These are phyloP conservation scores for Austroboletus eburneus DNA, from an alignment of 768 basidiomycete species.

Conservation along the genomic window DNA sequence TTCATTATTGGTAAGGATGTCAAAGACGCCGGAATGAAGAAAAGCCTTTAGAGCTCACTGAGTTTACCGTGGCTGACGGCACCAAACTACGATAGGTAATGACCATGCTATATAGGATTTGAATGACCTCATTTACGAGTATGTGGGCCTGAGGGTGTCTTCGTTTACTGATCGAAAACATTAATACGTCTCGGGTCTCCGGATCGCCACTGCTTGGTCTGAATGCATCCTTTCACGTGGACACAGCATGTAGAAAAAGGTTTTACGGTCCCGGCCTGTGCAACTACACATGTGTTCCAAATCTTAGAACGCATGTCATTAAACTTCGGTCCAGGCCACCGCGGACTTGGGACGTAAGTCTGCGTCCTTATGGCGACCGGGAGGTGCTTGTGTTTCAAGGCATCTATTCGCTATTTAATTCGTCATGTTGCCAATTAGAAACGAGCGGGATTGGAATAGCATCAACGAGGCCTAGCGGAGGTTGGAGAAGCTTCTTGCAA, in stretches of 20 bases:
- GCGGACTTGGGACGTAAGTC: constrained; percentile 13
- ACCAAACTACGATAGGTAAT: constrained; percentile 6
- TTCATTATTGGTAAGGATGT: constrained; percentile 16
- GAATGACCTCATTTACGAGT: constrained; percentile 18
- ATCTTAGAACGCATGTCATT: constrained; percentile 1
- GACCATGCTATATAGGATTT: constrained; percentile 1
- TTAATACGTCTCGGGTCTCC: constrained; percentile 5
- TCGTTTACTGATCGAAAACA: constrained; percentile 18
- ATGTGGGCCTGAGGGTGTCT: constrained; percentile 5
- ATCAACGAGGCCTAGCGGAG: too few species aligned
- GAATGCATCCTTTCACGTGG: constrained; percentile 4
- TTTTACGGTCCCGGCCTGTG: constrained; percentile 14
- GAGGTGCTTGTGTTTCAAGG: constrained; percentile 4
- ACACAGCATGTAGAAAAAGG: constrained; percentile 10
- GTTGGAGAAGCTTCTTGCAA: too few species aligned
- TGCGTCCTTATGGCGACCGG: constrained; percentile 8
- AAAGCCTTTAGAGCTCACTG: neutral
- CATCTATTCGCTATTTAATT: constrained; percentile 9
- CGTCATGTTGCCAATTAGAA: neutral
- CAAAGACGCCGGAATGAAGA: constrained; percentile 8
- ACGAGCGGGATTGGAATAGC: neutral
- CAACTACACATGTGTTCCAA: constrained; percentile 4
- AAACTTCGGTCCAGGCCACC: constrained; percentile 11
- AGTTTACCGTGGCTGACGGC: neutral
- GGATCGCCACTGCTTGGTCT: constrained; percentile 9